phyloP scores from a whole-genome alignment of 2,329 filamentous ascomycete species.

The Alternaria gansuensis region DNA sequence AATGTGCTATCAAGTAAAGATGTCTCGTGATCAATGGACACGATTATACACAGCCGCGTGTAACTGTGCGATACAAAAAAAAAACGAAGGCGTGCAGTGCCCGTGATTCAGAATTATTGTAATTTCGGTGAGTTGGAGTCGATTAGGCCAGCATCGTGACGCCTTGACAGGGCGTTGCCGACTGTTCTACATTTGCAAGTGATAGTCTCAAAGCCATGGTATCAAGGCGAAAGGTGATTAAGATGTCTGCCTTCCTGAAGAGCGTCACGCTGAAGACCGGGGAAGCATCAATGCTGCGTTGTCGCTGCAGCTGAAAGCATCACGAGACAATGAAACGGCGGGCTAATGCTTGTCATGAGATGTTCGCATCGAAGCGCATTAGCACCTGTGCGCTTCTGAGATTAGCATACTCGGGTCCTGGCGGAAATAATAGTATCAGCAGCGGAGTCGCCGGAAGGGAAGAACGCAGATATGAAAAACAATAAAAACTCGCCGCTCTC shows the following conservation, averaged over 20 bases:
- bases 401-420: neutral
- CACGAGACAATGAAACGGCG: neutral
- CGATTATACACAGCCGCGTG: neutral
- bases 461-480: no score
- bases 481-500: neutral
- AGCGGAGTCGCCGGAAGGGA: neutral
- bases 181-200: neutral
- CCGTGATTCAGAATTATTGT: neutral
- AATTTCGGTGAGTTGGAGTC: neutral
- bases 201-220: neutral
- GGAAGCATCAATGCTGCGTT: neutral
- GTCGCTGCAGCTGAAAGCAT: conserved; percentile 1
- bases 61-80: neutral
- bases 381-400: neutral
- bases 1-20: neutral
- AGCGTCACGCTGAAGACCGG: neutral
- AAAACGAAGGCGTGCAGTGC: neutral
- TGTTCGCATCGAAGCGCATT: neutral
- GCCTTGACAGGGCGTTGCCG: neutral
- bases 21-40: neutral
- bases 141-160: neutral
- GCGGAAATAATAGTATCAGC: neutral
- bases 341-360: conserved; percentile 1
- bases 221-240: neutral
- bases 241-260: neutral